Conservation (phyloP, 371 early-diverging fungal genomes). For the Mortierella sp. region DNA sequence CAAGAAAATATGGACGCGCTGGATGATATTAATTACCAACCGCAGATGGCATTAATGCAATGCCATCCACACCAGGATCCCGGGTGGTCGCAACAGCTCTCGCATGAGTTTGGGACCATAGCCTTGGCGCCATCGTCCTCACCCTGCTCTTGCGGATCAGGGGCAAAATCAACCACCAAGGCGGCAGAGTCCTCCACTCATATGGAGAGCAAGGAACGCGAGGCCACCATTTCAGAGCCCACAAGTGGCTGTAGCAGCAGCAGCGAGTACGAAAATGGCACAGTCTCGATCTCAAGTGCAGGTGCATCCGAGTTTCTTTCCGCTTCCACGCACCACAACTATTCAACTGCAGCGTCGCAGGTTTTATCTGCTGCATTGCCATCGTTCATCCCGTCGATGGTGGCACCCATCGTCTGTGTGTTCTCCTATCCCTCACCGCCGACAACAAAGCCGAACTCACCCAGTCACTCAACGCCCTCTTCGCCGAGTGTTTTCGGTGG, state of each 20-base stretch:
- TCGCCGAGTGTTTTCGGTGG: slow-evolving; percentile 2
- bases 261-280: neutral
- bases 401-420: slow-evolving; percentile 52
- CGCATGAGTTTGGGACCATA: slow-evolving; percentile 42
- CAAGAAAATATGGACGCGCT: slow-evolving; percentile 24
- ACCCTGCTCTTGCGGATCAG: neutral
- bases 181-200: neutral
- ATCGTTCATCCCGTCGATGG: slow-evolving; percentile 48
- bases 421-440: slow-evolving; percentile 45
- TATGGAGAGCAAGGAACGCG: neutral
- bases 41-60: slow-evolving; percentile 6
- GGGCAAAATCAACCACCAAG: neutral
- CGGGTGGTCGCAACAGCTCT: slow-evolving; percentile 29
- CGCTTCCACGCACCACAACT: slow-evolving; percentile 33
- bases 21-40: slow-evolving; percentile 24
- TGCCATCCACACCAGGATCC: slow-evolving; percentile 16
- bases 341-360: slow-evolving; percentile 26
- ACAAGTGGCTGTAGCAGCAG: neutral
- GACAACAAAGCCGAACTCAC: slow-evolving; percentile 16
- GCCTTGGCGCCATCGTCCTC: slow-evolving; percentile 25
- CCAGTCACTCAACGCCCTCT: slow-evolving; percentile 10
- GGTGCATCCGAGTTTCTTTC: slow-evolving; percentile 45
- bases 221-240: slow-evolving; percentile 1
- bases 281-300: slow-evolving; percentile 29
- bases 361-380: slow-evolving; percentile 41